phyloP scores from a whole-genome alignment of 163 green algal species.

The Prototheca cutis region DNA sequence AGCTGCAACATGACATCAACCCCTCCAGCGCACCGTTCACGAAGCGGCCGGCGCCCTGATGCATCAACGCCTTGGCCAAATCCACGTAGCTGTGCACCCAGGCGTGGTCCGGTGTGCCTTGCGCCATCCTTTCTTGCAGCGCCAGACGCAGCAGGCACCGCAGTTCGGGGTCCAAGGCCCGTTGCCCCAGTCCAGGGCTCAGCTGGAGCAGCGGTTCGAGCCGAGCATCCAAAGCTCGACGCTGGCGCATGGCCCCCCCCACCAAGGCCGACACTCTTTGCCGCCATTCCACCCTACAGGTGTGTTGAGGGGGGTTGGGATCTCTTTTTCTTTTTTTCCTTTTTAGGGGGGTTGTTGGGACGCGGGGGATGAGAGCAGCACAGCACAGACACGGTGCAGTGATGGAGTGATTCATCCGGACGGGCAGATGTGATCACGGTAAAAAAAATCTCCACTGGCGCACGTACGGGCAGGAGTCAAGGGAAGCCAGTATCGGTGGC shows the following conservation, averaged over 20 bases:
- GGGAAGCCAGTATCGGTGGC: no score
- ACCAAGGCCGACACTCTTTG: slow-evolving; percentile 39
- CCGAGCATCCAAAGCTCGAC: slow-evolving; percentile 38
- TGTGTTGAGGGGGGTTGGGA: no score
- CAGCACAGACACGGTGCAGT: no score
- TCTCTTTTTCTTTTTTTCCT: no score
- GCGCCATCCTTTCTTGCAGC: slow-evolving; percentile 32
- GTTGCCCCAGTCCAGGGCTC: slow-evolving; percentile 1
- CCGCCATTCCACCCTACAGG: no score
- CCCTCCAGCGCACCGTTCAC: slow-evolving; percentile 25
- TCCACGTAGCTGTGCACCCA: slow-evolving; percentile 37
- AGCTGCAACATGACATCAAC: no score
- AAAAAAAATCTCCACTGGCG: no score
- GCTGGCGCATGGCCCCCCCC: slow-evolving; percentile 39
- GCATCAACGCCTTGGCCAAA: slow-evolving; percentile 22
- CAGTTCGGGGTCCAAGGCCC: slow-evolving; percentile 23
- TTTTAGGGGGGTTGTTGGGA: no score
- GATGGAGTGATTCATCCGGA: no score
- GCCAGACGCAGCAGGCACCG: slow-evolving; percentile 32
- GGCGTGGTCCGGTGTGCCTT: slow-evolving; percentile 12
- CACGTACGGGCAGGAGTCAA: no score
- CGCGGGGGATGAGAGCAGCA: no score
- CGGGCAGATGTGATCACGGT: no score
- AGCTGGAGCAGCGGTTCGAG: slow-evolving; percentile 10
- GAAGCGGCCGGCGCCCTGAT: slow-evolving; percentile 14